Evolutionary conservation across 495 filamentous ascomycete genomes (phyloP).

Genomic region (Aspergillus cavernicola): DNA sequence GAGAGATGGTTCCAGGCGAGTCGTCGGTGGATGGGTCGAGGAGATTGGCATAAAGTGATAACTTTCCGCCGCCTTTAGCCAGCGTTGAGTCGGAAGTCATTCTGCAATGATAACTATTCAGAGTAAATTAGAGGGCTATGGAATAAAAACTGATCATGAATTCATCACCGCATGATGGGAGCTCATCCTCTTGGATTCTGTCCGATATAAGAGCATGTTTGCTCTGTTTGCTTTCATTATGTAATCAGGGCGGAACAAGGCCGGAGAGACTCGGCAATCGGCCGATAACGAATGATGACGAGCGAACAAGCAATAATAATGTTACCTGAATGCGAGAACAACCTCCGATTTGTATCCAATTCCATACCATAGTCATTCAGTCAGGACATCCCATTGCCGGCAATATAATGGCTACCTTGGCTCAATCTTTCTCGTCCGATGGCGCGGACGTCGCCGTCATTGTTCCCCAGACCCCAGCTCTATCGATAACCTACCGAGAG

Average conservation of each 20-base stretch:
- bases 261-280: conserved; percentile 1
- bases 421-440: conserved; percentile 38
- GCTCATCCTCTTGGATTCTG: no score
- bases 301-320: not conserved
- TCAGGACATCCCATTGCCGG: not conserved
- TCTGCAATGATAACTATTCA: not conserved
- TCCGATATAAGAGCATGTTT: not conserved
- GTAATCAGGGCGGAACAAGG: not conserved
- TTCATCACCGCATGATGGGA: no score
- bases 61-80: conserved; percentile 34
- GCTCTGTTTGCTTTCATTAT: conserved; percentile 4
- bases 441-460: conserved; percentile 57
- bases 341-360: no score
- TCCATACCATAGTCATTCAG: not conserved
- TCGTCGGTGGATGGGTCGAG: conserved; percentile 51
- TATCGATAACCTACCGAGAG: conserved; percentile 60
- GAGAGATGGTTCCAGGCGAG: conserved; percentile 63
- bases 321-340: no score
- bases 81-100: conserved; percentile 39
- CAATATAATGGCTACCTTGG: conserved; percentile 42
- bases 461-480: conserved; percentile 56
- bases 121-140: not conserved
- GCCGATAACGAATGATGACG: conserved; percentile 9
- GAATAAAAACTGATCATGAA: no score
- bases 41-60: conserved; percentile 64